phyloP scores from a whole-genome alignment of 129 eudicot genomes.

The Pittosporum tobira region DNA sequence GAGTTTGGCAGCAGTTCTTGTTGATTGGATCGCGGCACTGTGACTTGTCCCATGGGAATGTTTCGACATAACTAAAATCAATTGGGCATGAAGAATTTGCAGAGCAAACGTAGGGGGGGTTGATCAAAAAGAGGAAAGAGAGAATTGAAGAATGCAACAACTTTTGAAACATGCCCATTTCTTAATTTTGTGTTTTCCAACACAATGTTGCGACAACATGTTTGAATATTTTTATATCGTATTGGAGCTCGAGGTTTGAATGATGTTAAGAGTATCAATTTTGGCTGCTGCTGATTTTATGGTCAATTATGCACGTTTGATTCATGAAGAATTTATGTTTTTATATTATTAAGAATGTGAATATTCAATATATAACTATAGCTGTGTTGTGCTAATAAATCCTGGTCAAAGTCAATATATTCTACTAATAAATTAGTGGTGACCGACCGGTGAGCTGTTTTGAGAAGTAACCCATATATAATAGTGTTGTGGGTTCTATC shows the following conservation, averaged over 20 bases:
- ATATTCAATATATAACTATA: too few species aligned
- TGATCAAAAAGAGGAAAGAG: conserved; percentile 7
- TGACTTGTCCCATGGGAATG: conserved; percentile 58
- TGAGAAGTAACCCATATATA: too few species aligned
- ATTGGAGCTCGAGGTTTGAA: too few species aligned
- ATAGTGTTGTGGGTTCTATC: too few species aligned
- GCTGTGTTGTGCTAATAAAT: too few species aligned
- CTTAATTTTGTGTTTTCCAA: background rate
- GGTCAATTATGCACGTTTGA: background rate
- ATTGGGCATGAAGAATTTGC: conserved; percentile 47
- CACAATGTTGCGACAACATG: background rate
- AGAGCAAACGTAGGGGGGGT: conserved; percentile 1
- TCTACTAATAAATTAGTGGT: too few species aligned
- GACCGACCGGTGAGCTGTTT: too few species aligned
- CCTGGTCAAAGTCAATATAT: too few species aligned
- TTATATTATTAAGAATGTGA: too few species aligned
- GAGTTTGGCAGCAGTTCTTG: conserved; percentile 51
- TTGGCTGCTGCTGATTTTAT: conserved; percentile 7
- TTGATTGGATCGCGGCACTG: conserved; percentile 25
- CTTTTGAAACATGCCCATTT: background rate
- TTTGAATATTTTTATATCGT: background rate
- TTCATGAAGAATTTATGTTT: background rate
- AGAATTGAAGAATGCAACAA: background rate
- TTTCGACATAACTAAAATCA: conserved; percentile 42
- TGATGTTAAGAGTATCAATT: background rate